These are phyloP conservation scores for Discostella stelligeroides DNA, from an alignment of 108 stramenopile species.

Conservation along the genomic window DNA sequence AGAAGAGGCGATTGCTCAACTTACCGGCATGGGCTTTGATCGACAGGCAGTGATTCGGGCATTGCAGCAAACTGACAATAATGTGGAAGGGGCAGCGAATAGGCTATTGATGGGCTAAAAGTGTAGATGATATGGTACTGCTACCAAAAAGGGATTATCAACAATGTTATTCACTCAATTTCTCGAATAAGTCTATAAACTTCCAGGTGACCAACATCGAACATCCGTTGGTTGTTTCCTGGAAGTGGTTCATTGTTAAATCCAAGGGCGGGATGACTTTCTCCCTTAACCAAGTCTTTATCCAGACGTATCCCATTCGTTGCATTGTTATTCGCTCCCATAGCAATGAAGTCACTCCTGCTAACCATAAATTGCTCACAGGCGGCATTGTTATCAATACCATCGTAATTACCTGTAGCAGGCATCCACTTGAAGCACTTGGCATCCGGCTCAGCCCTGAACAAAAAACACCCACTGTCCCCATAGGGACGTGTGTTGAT, in stretches of 20 bases:
- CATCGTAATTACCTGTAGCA: slow-evolving; percentile 28
- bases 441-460: slow-evolving; percentile 69
- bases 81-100: slow-evolving; percentile 90
- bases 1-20: slow-evolving; percentile 74
- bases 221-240: slow-evolving; percentile 43
- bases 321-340: slow-evolving; percentile 79
- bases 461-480: slow-evolving; percentile 82
- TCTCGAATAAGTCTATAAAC: slow-evolving; percentile 59
- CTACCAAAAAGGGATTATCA: slow-evolving; percentile 18
- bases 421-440: slow-evolving; percentile 78
- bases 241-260: slow-evolving; percentile 79
- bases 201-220: slow-evolving; percentile 81
- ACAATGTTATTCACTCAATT: slow-evolving; percentile 12
- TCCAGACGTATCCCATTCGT: slow-evolving; percentile 74
- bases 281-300: slow-evolving; percentile 76
- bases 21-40: slow-evolving; percentile 85
- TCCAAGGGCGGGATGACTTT: slow-evolving; percentile 64
- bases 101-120: slow-evolving; percentile 58
- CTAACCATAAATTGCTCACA: slow-evolving; percentile 81
- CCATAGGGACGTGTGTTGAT: slow-evolving; percentile 60
- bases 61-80: slow-evolving; percentile 69
- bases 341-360: slow-evolving; percentile 63
- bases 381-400: slow-evolving; percentile 49
- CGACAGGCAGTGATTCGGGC: slow-evolving; percentile 73
- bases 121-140: too few species aligned